Conservation (phyloP, 2,329 filamentous ascomycete species). For the Ceratocystis eucalypticola region DNA sequence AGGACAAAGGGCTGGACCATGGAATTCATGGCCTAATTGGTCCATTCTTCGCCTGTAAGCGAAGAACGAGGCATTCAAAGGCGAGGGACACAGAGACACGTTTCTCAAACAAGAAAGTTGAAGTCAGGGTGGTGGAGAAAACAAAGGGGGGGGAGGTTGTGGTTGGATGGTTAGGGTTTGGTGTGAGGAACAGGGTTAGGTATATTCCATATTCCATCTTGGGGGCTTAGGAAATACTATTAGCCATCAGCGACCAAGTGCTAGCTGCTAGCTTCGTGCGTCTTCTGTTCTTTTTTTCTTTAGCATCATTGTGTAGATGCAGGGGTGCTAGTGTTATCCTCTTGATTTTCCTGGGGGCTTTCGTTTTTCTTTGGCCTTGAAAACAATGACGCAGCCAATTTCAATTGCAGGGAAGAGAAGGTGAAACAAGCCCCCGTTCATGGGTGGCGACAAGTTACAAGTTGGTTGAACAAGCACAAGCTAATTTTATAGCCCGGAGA, state of each 20-base stretch:
- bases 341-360: background rate
- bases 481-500: background rate
- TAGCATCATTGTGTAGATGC: background rate
- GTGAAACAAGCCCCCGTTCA: background rate
- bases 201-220: background rate
- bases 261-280: too few species aligned
- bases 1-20: background rate
- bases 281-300: background rate
- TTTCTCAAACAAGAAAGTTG: background rate
- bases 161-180: background rate
- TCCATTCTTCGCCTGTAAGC: background rate
- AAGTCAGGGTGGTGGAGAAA: background rate
- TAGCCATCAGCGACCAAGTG: background rate
- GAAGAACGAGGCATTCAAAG: background rate
- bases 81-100: background rate
- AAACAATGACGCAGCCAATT: background rate
- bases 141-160: background rate
- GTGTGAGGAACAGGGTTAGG: accelerated
- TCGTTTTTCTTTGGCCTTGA: background rate
- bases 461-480: background rate
- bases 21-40: background rate
- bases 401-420: background rate
- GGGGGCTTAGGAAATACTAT: background rate
- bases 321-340: background rate
- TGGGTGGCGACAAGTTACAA: background rate